Evolutionary conservation across 805 yeast species (phyloP).

Genomic region (Ogataea trehalophila): DNA sequence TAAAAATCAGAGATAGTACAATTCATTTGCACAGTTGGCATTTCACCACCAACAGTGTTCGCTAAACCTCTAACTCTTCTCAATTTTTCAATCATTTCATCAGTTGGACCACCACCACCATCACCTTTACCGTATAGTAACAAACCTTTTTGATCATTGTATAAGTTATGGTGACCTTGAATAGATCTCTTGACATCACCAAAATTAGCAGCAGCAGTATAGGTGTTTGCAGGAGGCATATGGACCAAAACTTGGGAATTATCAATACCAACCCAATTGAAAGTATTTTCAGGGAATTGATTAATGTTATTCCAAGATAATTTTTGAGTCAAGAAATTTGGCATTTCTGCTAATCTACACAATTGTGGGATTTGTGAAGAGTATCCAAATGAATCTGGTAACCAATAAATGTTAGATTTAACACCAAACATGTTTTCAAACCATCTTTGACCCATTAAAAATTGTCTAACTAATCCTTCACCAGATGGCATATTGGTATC

Average conservation of each 20-base stretch:
- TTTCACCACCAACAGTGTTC: constrained; percentile 64
- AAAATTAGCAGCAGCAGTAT: constrained; percentile 88
- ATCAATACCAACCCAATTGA: constrained; percentile 94
- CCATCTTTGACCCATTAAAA: constrained; percentile 84
- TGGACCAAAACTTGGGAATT: constrained; percentile 91
- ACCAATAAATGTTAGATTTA: constrained; percentile 79
- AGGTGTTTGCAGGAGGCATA: constrained; percentile 97
- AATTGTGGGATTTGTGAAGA: constrained; percentile 93
- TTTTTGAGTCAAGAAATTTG: constrained; percentile 85
- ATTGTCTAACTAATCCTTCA: constrained; percentile 84
- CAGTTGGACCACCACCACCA: constrained; percentile 98
- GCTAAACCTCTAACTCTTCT: constrained; percentile 87
- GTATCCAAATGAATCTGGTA: constrained; percentile 97
- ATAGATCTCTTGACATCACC: constrained; percentile 86
- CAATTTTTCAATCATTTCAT: constrained; percentile 88
- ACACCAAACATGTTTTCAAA: constrained; percentile 75
- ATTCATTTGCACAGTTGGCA: constrained; percentile 82
- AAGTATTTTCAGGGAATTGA: constrained; percentile 81
- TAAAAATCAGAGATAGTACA: constrained; percentile 77
- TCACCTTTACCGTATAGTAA: constrained; percentile 91
- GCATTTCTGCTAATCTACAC: constrained; percentile 81
- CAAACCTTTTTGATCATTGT: constrained; percentile 75
- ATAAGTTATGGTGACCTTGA: constrained; percentile 76
- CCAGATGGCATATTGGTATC: constrained; percentile 96
- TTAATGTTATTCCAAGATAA: constrained; percentile 96